phyloP scores from a whole-genome alignment of 1,139 yeast genomes.

The Scheffersomyces illinoinensis region DNA sequence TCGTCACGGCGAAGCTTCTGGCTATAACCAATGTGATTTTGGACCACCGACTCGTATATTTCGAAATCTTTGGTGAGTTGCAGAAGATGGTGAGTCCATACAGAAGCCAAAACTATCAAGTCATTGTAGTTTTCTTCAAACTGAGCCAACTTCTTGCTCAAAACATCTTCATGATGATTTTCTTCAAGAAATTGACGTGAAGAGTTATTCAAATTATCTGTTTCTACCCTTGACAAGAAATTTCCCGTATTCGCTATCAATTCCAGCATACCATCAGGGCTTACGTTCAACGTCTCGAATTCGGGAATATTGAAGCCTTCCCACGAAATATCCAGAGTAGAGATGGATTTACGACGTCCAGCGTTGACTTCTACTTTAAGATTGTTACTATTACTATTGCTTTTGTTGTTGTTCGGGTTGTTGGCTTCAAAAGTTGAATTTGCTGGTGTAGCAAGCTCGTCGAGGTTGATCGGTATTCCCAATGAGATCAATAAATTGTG shows the following conservation, averaged over 20 bases:
- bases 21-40: slow-evolving; percentile 68
- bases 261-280: slow-evolving; percentile 18
- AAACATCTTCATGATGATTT: slow-evolving; percentile 17
- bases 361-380: slow-evolving; percentile 8
- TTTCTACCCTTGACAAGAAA: slow-evolving; percentile 33
- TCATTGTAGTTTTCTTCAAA: slow-evolving; percentile 26
- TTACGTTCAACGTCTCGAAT: slow-evolving; percentile 21
- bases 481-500: slow-evolving; percentile 55
- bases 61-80: slow-evolving; percentile 54
- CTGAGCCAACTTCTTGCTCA: slow-evolving; percentile 30
- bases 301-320: slow-evolving; percentile 28
- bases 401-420: neutral
- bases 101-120: slow-evolving; percentile 39
- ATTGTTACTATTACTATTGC: slow-evolving; percentile 3
- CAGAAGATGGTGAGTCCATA: slow-evolving; percentile 49
- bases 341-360: slow-evolving; percentile 17
- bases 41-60: slow-evolving; percentile 70
- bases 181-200: slow-evolving; percentile 27
- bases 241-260: slow-evolving; percentile 25
- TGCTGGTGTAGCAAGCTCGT: slow-evolving; percentile 35
- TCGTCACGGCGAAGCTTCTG: slow-evolving; percentile 57
- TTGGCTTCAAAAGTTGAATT: neutral
- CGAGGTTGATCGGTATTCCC: slow-evolving; percentile 62
- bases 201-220: slow-evolving; percentile 37
- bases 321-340: slow-evolving; percentile 38